phyloP scores from a whole-genome alignment of 2,329 filamentous ascomycete species.

The Penicillium thymicola region DNA sequence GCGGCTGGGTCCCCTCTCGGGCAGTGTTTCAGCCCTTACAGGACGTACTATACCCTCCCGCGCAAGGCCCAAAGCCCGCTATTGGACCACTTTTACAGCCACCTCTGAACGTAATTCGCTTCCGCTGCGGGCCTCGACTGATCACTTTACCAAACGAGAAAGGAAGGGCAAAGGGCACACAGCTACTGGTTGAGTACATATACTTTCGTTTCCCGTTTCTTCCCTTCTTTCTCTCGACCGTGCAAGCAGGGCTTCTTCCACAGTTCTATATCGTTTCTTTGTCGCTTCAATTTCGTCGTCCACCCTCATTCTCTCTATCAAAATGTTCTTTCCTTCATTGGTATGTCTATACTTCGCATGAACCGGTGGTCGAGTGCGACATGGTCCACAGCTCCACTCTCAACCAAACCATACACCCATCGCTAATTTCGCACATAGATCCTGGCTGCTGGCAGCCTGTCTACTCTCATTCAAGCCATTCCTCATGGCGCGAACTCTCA shows the following conservation, averaged over 20 bases:
- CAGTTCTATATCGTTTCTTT: not conserved
- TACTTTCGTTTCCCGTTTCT: not conserved
- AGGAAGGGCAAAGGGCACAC: slow-evolving; percentile 4
- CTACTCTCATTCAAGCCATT: slow-evolving; percentile 22
- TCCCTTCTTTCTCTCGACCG: slow-evolving; percentile 2
- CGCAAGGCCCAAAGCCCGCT: slow-evolving; percentile 7
- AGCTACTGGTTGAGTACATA: slow-evolving; percentile 5
- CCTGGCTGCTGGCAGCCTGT: slow-evolving; percentile 33
- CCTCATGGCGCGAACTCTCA: slow-evolving; percentile 13
- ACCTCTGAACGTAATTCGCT: slow-evolving; percentile 4
- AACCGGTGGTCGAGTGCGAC: not conserved
- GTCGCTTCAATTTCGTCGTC: slow-evolving; percentile 4
- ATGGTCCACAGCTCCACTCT: not conserved
- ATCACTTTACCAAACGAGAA: slow-evolving; percentile 6
- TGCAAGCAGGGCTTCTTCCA: slow-evolving; percentile 13
- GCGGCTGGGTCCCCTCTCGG: not conserved
- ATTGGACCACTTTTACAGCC: slow-evolving; percentile 12
- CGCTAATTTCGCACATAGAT: slow-evolving; percentile 12
- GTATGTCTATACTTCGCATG: slow-evolving; percentile 4
- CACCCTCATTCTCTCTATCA: not conserved
- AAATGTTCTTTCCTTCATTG: slow-evolving; percentile 12
- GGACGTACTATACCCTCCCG: not conserved
- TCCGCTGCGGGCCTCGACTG: slow-evolving; percentile 8
- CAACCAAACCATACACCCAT: not conserved
- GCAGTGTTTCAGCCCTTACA: slow-evolving; percentile 9